phyloP scores from a whole-genome alignment of 2,329 filamentous ascomycete genomes.

The Alternaria metachromatica region DNA sequence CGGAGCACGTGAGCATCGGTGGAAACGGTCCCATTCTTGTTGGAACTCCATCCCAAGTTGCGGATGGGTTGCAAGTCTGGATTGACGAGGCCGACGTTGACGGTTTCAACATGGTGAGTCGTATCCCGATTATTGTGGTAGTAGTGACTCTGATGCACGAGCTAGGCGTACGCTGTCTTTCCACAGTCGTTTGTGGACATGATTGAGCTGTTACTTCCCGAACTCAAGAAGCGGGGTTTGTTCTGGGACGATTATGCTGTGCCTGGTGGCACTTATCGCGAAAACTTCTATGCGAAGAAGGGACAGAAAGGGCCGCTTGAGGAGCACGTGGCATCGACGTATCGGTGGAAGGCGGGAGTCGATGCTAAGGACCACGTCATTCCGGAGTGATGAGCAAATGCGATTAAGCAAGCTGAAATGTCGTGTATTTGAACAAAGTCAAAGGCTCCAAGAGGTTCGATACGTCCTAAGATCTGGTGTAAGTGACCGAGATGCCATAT shows the following conservation, averaged over 20 bases:
- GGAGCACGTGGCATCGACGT: slow-evolving; percentile 61
- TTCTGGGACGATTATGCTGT: slow-evolving; percentile 64
- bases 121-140: background rate
- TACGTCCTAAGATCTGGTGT: background rate
- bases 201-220: slow-evolving; percentile 69
- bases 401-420: background rate
- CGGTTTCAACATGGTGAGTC: slow-evolving; percentile 73
- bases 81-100: slow-evolving; percentile 73
- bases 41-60: slow-evolving; percentile 69
- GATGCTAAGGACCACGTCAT: slow-evolving; percentile 40
- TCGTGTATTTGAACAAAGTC: background rate
- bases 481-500: background rate
- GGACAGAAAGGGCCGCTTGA: slow-evolving; percentile 60
- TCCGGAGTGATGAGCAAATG: slow-evolving; percentile 54
- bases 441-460: background rate
- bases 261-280: slow-evolving; percentile 65
- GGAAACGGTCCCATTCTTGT: slow-evolving; percentile 70
- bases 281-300: slow-evolving; percentile 63
- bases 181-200: slow-evolving; percentile 73
- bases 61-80: slow-evolving; percentile 72
- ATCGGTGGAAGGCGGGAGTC: slow-evolving; percentile 50
- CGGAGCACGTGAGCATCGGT: slow-evolving; percentile 71
- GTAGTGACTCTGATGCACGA: background rate
- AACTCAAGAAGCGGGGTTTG: slow-evolving; percentile 64
- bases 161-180: slow-evolving; percentile 67